Evolutionary conservation across 345 rosid species (phyloP).

Genomic region (Kernera saxatilis): DNA sequence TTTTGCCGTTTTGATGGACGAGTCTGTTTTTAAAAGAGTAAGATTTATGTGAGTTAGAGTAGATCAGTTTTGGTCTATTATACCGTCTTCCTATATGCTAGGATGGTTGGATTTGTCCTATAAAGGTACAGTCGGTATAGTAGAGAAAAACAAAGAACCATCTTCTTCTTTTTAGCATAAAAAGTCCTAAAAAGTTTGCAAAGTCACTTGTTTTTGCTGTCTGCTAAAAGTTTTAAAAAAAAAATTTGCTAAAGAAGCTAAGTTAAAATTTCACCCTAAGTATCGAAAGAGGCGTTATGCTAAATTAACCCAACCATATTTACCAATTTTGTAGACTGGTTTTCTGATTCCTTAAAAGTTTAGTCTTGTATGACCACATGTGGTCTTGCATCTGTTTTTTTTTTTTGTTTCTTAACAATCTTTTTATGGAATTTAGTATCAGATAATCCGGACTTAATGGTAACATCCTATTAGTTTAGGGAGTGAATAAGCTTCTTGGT

Average conservation of each 20-base stretch:
- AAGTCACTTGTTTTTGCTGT: neutral
- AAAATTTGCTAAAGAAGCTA: too few relatives aligned
- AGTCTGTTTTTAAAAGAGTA: neutral
- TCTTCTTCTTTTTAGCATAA: neutral
- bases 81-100: slow-evolving; percentile 8
- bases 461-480: too few relatives aligned
- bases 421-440: neutral
- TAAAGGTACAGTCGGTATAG: neutral
- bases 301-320: neutral
- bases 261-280: too few relatives aligned
- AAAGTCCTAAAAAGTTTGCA: neutral
- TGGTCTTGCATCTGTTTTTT: too few relatives aligned
- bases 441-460: neutral
- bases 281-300: neutral
- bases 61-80: neutral
- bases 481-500: too few relatives aligned
- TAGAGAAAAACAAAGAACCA: neutral
- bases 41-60: neutral
- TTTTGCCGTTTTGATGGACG: slow-evolving; percentile 7
- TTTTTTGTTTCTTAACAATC: neutral
- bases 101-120: neutral
- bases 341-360: neutral
- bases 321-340: neutral
- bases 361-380: neutral
- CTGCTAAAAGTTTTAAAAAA: too few relatives aligned